Base-by-base conservation (phyloP, 768 basidiomycete genomes). In the Boletus subparvulus region DNA sequence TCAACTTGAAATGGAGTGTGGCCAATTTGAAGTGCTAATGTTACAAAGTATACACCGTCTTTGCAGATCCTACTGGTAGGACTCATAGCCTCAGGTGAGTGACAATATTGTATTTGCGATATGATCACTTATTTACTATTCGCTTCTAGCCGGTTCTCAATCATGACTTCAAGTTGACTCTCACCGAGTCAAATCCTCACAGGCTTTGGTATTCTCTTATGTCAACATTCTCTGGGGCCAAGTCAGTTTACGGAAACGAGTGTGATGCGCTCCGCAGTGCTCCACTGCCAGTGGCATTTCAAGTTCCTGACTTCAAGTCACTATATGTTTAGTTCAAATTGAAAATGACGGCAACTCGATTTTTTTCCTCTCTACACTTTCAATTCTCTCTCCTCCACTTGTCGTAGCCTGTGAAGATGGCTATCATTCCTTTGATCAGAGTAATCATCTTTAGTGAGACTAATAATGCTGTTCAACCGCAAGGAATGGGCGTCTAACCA, bases 341-440 rank as follows among this genome's bases (percentile, higher is more conserved):
- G 19, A 47, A 44, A 5, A 14, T 46, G 42, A 58, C 49, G 36
- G 50, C 50, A 58, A 14, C n/a, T 41, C 10, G 6, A 10, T 37
- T 21, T 30, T 12, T 12, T 54, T 43, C 6, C 26, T 45, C 47
- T 58, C 32, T 47, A 11, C 57, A 6, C 41, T 45, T 49, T 47
- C 43, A 44, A 6, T 12, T 28, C 19, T 51, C 24, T 39, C 17
- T 50, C 17, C 12, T 19, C 30, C 19, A 19, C 30, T 30, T 30
- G 16, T 43, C 21, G 19, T 58, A 52, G 50, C 32, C 47, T 47
- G 49, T 33, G 4, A 60, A 55, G 47, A 66, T 67, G 65, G 63
- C 61, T 19, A 16, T 61, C 67, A 55, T 67, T 67, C 59, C 63
- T 59, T 65, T 46, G 35, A n/a, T 73, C 43, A 65, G 69, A 52